Evolutionary conservation across 2,329 filamentous ascomycete genomes (phyloP).

Genomic region (Penicillium psychrosexuale): DNA sequence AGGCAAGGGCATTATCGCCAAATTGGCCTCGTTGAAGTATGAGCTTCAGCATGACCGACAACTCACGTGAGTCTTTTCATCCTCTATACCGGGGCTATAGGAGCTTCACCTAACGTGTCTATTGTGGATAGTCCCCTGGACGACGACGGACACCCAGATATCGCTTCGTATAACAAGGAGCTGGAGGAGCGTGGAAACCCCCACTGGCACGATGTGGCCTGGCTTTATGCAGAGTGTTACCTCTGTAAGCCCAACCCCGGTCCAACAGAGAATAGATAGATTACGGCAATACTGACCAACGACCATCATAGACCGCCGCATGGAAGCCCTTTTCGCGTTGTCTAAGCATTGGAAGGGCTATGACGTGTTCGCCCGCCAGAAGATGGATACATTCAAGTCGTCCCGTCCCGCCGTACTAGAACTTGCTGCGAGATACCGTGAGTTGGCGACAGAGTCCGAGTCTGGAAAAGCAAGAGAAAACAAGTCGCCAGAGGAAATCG

Average conservation of each 20-base stretch:
- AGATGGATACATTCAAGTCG: slow-evolving; percentile 87
- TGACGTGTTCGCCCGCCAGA: slow-evolving; percentile 85
- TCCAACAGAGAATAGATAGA: background rate
- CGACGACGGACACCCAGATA: slow-evolving; percentile 74
- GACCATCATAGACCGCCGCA: slow-evolving; percentile 57
- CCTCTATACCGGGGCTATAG: background rate
- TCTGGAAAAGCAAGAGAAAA: slow-evolving; percentile 47
- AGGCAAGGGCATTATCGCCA: slow-evolving; percentile 79
- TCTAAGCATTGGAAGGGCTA: slow-evolving; percentile 84
- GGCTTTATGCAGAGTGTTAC: slow-evolving; percentile 94
- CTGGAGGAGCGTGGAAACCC: slow-evolving; percentile 69
- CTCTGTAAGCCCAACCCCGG: slow-evolving; percentile 53
- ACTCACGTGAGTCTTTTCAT: slow-evolving; percentile 1
- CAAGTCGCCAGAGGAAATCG: slow-evolving; percentile 47
- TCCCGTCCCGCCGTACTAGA: slow-evolving; percentile 83
- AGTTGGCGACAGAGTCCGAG: slow-evolving; percentile 66
- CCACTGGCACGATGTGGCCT: slow-evolving; percentile 79
- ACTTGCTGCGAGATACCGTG: slow-evolving; percentile 72
- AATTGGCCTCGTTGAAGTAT: slow-evolving; percentile 82
- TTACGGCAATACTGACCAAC: slow-evolving; percentile 21
- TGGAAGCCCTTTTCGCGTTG: slow-evolving; percentile 72
- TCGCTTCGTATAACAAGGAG: slow-evolving; percentile 81
- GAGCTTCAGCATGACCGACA: slow-evolving; percentile 70
- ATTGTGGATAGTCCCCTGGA: slow-evolving; percentile 57
- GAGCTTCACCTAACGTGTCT: background rate